Evolutionary conservation across 2,329 filamentous ascomycete species (phyloP), one percentile per base, ranked within the genome.

Genomic region (Colletotrichum sp.): DNA sequence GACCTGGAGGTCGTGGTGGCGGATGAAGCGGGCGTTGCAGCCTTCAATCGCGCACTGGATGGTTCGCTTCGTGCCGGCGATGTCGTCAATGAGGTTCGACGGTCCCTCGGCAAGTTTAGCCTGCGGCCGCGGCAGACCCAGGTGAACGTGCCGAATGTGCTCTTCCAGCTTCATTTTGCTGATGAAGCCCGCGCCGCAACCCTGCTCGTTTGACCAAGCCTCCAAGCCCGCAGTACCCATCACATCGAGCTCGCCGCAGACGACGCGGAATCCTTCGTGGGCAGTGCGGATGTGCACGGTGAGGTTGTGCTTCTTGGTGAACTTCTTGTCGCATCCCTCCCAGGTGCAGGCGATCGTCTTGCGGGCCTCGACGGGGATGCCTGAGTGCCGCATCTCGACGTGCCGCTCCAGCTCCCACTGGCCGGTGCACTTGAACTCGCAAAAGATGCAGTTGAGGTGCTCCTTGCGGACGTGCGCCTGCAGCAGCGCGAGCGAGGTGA

Each of bases 291-390:
- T 87, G 80, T 98, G 96, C 1, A 92, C 90, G 18, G 93, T 94
- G 66, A 98, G 87, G 78, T 98, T 98, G n/a, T 93, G 93, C 75
- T 90, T 91, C 80, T 93, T 94, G 21, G 94, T 96, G 83, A 98
- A 98, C 68, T 87, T 90, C 79, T 94, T 94, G 69, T 85, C 87
- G 82, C 96, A 98, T 27, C 89, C 92, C 0, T 87, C 84, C 79
- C 92, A 88, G 1, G 91, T 88, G 81, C 96, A 98, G 2, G 85
- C 81, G 65, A 93, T 90, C 1, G 87, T 90, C 82, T 91, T 93
- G 72, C 92, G 88, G 66, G 93, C 90, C 71, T 91, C 87, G 11
- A 93, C 83, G 8, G 86, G 86, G 75, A 87, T 87, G 54, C 89
- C 90, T 1, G 92, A 91, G 83, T 98, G 96, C 70, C 92, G 86